Base-by-base conservation (phyloP, 768 basidiomycete species). In the Melanogaster broomeanus region DNA sequence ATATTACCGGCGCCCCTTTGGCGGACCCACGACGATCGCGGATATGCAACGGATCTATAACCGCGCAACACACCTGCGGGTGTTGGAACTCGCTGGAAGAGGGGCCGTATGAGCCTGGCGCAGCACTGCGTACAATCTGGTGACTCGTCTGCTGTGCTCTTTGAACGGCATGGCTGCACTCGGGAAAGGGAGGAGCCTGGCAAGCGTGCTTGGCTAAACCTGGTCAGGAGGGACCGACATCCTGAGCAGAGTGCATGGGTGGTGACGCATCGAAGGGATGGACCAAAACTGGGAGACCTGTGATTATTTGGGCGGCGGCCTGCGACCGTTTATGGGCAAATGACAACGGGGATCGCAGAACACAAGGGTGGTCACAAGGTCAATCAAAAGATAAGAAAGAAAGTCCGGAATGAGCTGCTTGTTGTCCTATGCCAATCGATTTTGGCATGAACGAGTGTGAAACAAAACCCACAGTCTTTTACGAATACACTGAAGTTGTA, bases 1-100 rank as follows among this genome's bases (percentile, higher is more conserved):
- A 77, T 24, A n/a, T 75, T 93, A 1, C 83, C 85, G 0, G 68
- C 73, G 2, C 87, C 88, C 0, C 64, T 90, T 0, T n/a, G n/a
- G n/a, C n/a, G 72, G 75, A 1, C 78, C 77, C 1, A 65, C 87
- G 11, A 80, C 78, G 6, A 62, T 96, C 2, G 94, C 79, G 15
- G n/a, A 96, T 95, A n/a, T 95, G 93, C 65, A 96, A 92, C 81
- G 94, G 88, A n/a, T n/a, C n/a, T 62, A 72, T 93, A 27, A 92
- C 90, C 61, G 75, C 79, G 1, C 68, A n/a, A 74, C 13, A 75
- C 74, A 1, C 72, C 72, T 0, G 63, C 67, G 3, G 54, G n/a
- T n/a, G 64, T 1, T 86, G 84, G 86, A 48, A 54, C 21, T 74
- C 73, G 13, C 56, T 76, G 2, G 75, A 74, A 19, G 72, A 70